Evolutionary conservation across 1,284 basidiomycete species (phyloP).

Genomic region (Agaricales sp.): DNA sequence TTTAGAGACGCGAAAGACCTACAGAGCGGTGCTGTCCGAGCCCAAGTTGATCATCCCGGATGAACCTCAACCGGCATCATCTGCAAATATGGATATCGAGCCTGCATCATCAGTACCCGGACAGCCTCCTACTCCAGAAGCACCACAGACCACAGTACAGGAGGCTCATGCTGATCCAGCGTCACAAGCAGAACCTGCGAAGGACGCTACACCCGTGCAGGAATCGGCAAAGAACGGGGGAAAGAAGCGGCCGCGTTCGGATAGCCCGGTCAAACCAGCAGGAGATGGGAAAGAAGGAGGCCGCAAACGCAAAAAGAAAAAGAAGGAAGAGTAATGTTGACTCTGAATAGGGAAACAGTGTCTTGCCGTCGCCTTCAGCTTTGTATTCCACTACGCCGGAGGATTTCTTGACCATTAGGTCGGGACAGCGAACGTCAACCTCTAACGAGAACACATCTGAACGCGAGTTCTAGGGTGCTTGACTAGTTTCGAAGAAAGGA

Average conservation of each 20-base stretch:
- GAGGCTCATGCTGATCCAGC: neutral
- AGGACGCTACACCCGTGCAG: neutral
- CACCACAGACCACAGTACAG: neutral
- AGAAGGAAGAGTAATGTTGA: neutral
- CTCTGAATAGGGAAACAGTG: neutral
- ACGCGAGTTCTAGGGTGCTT: too few relatives aligned
- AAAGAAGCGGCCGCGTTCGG: neutral
- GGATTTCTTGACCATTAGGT: too few relatives aligned
- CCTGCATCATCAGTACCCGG: neutral
- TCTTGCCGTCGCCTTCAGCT: neutral
- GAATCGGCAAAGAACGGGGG: neutral
- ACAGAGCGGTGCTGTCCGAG: constrained; percentile 64
- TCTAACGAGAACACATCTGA: too few relatives aligned
- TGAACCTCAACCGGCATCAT: neutral
- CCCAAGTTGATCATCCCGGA: constrained; percentile 49
- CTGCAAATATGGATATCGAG: neutral
- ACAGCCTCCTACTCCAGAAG: neutral
- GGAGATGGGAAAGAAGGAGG: neutral
- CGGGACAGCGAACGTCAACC: too few relatives aligned
- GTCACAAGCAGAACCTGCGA: neutral
- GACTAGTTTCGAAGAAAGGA: too few relatives aligned
- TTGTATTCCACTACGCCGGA: too few relatives aligned
- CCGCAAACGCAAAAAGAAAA: neutral
- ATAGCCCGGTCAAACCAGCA: neutral
- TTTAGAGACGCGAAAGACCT: constrained; percentile 41